A percentile compares a stretch with the other conserved stretches of the same genome.
These are phyloP conservation scores for Kwoniella mangroviensis DNA, from an alignment of 768 basidiomycete genomes.

Conservation along the genomic window DNA sequence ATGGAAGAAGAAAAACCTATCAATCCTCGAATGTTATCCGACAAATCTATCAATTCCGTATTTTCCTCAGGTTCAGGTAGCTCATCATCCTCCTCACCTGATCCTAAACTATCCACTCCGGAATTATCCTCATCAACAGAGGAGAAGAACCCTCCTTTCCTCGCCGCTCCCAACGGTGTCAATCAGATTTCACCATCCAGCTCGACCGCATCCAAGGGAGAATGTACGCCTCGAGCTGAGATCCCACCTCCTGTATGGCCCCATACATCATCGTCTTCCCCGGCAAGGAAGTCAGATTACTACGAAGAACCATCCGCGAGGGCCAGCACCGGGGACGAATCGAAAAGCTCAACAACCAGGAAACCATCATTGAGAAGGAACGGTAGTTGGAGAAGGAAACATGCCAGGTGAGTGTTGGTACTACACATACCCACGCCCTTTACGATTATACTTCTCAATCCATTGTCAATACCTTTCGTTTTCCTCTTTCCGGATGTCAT, in stretches of 20 bases:
- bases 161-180: not conserved
- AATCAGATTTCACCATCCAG: constrained; percentile 26
- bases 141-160: constrained; percentile 1
- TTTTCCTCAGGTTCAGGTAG: constrained; percentile 12
- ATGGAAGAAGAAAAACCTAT: constrained; percentile 20
- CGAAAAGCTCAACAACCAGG: constrained; percentile 5
- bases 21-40: constrained; percentile 5
- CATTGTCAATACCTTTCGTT: constrained; percentile 4
- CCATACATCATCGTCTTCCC: constrained; percentile 22
- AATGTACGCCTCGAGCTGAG: constrained; percentile 43
- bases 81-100: constrained; percentile 18
- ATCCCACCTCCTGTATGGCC: constrained; percentile 41
- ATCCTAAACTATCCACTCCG: constrained; percentile 16
- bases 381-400: constrained; percentile 40
- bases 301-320: constrained; percentile 7
- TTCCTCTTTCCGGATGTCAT: not conserved
- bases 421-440: not conserved
- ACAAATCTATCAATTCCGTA: constrained; percentile 7
- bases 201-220: constrained; percentile 38
- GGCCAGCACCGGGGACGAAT: constrained; percentile 3
- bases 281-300: constrained; percentile 7
- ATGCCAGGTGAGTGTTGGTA: constrained; percentile 44
- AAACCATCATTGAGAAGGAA: constrained; percentile 27
- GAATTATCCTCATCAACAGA: constrained; percentile 7
- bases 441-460: not conserved